Percentiles rank a stretch among this genome's conserved stretches.
These are phyloP conservation scores for Pestalotiopsis fici DNA, from an alignment of 2,329 filamentous ascomycete species.

Conservation along the genomic window DNA sequence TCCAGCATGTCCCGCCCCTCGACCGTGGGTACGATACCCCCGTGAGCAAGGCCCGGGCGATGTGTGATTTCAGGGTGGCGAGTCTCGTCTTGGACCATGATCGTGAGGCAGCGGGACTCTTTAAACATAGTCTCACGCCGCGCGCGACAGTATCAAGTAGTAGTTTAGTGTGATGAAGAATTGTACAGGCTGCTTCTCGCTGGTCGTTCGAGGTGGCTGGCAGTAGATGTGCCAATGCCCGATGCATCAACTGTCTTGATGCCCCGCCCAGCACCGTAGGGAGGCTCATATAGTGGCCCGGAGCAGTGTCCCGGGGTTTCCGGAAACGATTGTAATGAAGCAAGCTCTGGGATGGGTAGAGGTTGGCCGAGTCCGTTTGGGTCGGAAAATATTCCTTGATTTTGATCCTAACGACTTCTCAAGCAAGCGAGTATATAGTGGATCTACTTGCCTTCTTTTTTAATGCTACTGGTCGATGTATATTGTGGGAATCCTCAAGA, in stretches of 20 bases:
- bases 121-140: neutral
- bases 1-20: neutral
- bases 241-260: neutral
- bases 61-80: neutral
- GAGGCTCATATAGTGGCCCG: neutral
- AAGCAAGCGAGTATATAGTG: too few relatives aligned
- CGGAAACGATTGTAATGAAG: neutral
- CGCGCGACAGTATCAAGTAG: neutral
- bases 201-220: neutral
- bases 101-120: neutral
- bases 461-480: too few relatives aligned
- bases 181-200: too few relatives aligned
- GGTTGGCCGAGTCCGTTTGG: too few relatives aligned
- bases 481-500: too few relatives aligned
- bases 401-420: too few relatives aligned
- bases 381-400: too few relatives aligned
- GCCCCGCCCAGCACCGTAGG: neutral
- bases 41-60: neutral
- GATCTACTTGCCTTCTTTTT: too few relatives aligned
- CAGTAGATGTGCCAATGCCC: neutral
- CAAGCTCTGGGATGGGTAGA: too few relatives aligned
- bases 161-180: neutral
- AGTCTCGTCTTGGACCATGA: neutral
- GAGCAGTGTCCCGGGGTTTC: neutral
- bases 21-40: neutral